Evolutionary conservation across 257 asterid species (phyloP).

Genomic region (Penstemon eatonii): DNA sequence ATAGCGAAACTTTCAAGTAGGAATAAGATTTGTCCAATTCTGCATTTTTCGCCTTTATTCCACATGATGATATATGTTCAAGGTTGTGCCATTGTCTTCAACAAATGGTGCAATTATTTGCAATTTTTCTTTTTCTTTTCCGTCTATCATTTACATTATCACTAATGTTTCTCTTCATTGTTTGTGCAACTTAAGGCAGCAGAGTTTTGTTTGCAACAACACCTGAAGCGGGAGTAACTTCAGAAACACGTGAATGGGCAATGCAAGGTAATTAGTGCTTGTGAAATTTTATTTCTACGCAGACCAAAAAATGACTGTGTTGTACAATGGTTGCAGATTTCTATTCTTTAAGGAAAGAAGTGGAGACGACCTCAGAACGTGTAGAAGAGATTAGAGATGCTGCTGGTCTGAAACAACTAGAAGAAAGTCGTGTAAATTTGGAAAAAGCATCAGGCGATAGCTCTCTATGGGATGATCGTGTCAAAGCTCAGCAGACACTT

Average conservation of each 20-base stretch:
- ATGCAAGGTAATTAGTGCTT: constrained; percentile 62
- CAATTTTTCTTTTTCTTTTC: background rate
- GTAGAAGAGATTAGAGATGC: constrained; percentile 76
- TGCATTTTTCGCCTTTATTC: background rate
- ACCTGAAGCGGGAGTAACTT: constrained; percentile 61
- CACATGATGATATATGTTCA: background rate
- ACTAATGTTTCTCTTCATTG: constrained; percentile 1
- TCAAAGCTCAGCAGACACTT: constrained; percentile 89
- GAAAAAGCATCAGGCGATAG: constrained; percentile 82
- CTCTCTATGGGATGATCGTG: constrained; percentile 94
- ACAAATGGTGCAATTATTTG: background rate
- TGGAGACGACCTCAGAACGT: constrained; percentile 61
- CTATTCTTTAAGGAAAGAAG: constrained; percentile 80
- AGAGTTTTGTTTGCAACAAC: constrained; percentile 59
- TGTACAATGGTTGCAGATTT: constrained; percentile 58
- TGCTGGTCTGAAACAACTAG: constrained; percentile 78
- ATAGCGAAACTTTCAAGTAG: background rate
- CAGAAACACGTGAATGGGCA: constrained; percentile 83
- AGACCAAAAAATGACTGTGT: constrained; percentile 24
- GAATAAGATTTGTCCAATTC: background rate
- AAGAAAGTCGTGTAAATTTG: constrained; percentile 59
- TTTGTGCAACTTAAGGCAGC: constrained; percentile 41
- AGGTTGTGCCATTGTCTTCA: constrained; percentile 2
- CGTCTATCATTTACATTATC: background rate
- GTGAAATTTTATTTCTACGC: constrained; percentile 4